These are phyloP conservation scores for Musa acuminata DNA, from an alignment of 176 grass and related monocot species.

Conservation along the genomic window DNA sequence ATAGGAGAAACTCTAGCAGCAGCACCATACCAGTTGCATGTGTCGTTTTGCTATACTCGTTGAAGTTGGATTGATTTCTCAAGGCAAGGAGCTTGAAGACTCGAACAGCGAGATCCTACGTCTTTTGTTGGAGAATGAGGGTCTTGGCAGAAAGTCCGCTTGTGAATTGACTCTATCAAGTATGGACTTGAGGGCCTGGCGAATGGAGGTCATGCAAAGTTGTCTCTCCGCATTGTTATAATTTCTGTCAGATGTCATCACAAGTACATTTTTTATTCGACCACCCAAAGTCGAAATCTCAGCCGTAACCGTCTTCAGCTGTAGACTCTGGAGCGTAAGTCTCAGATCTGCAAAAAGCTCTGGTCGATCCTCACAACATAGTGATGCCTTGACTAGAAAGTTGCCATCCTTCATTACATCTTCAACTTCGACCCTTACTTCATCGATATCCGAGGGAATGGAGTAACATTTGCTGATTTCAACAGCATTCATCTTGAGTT, in stretches of 20 bases:
- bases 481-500: too few species aligned
- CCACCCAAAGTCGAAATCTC: conserved; percentile 71
- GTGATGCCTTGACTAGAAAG: conserved; percentile 42
- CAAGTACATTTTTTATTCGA: conserved; percentile 45
- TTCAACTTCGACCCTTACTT: conserved; percentile 46
- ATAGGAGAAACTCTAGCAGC: too few species aligned
- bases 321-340: conserved; percentile 36
- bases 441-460: conserved; percentile 58
- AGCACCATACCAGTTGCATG: not conserved
- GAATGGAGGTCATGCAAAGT: conserved; percentile 28
- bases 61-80: not conserved
- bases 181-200: conserved; percentile 44
- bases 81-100: conserved; percentile 64
- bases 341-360: conserved; percentile 59
- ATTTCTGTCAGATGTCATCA: conserved; percentile 22
- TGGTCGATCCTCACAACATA: conserved; percentile 68
- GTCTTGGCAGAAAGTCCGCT: conserved; percentile 42
- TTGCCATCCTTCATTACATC: not conserved
- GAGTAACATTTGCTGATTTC: too few species aligned
- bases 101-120: conserved; percentile 44
- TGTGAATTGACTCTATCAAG: conserved; percentile 42
- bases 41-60: not conserved
- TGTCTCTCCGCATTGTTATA: conserved; percentile 11
- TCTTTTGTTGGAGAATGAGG: conserved; percentile 52
- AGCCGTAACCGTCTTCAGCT: conserved; percentile 38